Percentiles rank a stretch among this genome's conserved stretches.
These are phyloP conservation scores for Cladophialophora chaetospira DNA, from an alignment of 2,329 filamentous ascomycete genomes.

Conservation along the genomic window DNA sequence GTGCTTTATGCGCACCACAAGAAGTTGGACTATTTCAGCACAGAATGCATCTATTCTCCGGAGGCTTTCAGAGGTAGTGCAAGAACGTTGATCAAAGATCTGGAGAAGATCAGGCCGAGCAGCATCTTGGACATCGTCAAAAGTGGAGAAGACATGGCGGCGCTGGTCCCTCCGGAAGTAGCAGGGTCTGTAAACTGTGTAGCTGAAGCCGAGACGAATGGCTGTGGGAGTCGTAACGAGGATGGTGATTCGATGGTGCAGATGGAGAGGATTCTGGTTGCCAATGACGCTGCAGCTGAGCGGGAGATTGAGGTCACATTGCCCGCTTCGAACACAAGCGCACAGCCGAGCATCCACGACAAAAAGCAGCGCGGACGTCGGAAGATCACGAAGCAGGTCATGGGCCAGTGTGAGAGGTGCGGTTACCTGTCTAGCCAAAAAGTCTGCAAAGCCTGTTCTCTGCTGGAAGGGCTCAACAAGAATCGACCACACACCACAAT, in stretches of 20 bases:
- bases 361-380: slow-evolving; percentile 34
- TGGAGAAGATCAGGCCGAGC: slow-evolving; percentile 89
- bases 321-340: slow-evolving; percentile 15
- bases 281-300: slow-evolving; percentile 60
- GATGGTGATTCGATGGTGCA: slow-evolving; percentile 77
- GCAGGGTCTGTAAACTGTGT: slow-evolving; percentile 41
- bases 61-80: slow-evolving; percentile 95
- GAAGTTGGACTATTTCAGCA: slow-evolving; percentile 96
- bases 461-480: slow-evolving; percentile 90
- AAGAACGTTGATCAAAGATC: slow-evolving; percentile 86
- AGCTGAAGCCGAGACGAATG: slow-evolving; percentile 54
- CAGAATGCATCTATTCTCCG: slow-evolving; percentile 96
- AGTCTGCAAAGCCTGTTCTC: slow-evolving; percentile 88
- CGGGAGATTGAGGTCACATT: slow-evolving; percentile 68
- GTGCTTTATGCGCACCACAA: slow-evolving; percentile 97
- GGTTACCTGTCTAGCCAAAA: slow-evolving; percentile 95
- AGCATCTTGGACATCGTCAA: slow-evolving; percentile 93
- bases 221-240: slow-evolving; percentile 71
- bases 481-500: slow-evolving; percentile 53
- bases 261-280: slow-evolving; percentile 73
- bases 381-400: slow-evolving; percentile 63
- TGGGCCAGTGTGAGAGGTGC: slow-evolving; percentile 82
- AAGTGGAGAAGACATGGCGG: slow-evolving; percentile 95
- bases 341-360: slow-evolving; percentile 26
- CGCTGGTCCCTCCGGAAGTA: slow-evolving; percentile 68